Conservation (phyloP, 805 yeast species). For the Helenozyma baotianmanensis region DNA sequence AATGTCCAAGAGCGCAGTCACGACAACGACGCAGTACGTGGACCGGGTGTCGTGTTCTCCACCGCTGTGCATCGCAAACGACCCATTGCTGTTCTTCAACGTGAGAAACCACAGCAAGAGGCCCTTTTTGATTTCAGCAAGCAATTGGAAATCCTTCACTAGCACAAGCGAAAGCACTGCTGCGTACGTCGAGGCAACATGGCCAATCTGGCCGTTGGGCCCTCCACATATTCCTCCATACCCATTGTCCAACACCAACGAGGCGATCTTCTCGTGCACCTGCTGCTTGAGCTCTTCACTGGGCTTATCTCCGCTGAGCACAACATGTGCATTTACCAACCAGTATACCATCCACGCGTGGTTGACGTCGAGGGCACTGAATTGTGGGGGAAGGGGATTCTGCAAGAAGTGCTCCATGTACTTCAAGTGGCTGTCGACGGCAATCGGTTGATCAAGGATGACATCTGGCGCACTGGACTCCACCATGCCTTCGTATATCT, state of each 20-base stretch:
- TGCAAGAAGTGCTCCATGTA: slow-evolving; percentile 41
- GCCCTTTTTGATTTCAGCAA: slow-evolving; percentile 28
- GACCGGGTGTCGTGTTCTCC: slow-evolving; percentile 90
- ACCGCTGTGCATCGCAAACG: slow-evolving; percentile 65
- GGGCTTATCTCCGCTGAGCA: slow-evolving; percentile 14
- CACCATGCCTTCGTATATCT: slow-evolving; percentile 21
- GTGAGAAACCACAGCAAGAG: slow-evolving; percentile 62
- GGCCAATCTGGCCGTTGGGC: slow-evolving; percentile 66
- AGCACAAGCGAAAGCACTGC: slow-evolving; percentile 59
- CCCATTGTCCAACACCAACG: slow-evolving; percentile 28
- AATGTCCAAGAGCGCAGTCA: slow-evolving; percentile 63
- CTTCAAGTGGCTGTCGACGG: slow-evolving; percentile 33
- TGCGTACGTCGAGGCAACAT: slow-evolving; percentile 82
- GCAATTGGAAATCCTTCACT: slow-evolving; percentile 33
- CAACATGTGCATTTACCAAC: slow-evolving; percentile 50
- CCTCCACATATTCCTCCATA: slow-evolving; percentile 81
- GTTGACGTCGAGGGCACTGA: slow-evolving; percentile 72
- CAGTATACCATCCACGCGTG: slow-evolving; percentile 90
- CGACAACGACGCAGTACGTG: slow-evolving; percentile 76
- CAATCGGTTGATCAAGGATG: slow-evolving; percentile 12
- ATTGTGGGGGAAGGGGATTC: slow-evolving; percentile 46
- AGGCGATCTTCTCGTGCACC: slow-evolving; percentile 21
- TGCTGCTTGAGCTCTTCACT: slow-evolving; percentile 2
- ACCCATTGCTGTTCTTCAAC: slow-evolving; percentile 66
- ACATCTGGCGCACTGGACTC: neutral